Evolutionary conservation across 192 early-diverging fungal species (phyloP), one percentile per base, ranked within the genome.

Genomic region (Geranomyces variabilis): DNA sequence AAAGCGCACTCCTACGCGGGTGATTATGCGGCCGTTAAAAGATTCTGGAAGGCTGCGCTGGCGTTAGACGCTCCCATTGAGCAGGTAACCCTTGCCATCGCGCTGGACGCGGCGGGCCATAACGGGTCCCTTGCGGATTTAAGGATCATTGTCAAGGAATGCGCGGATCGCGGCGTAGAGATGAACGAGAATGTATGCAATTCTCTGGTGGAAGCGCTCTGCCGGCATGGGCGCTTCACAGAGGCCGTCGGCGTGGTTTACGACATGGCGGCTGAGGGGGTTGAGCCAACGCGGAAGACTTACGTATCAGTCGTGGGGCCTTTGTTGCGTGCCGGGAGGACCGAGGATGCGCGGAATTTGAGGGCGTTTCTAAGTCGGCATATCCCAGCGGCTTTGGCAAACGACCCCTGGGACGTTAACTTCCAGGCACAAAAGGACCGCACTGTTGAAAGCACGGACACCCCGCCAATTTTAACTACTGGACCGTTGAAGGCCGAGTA

Each of bases 141-240:
- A 8, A 7, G 15, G 7, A 28, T 24, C 6, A 14, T 55, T n/a
- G 51, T 28, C 6, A 55, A 28, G 14, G 4, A 28, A 28, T 55
- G 51, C 51, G 26, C 19, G 51, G 51, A 55, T 3, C 51, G 19
- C 21, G 51, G 51, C 21, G 19, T n/a, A 14, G 51, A 55, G 15
- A 55, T 55, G 51, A 28, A 55, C 19, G 51, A 55, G 26, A 55
- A 55, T 28, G 51, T 28, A 8, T 15, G 51, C 51, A 55, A 55
- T 15, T 55, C 51, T n/a, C 26, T 24, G 2, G 26, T 15, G 4
- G 51, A 55, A 28, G 51, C 51, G 19, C 51, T 55, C 15, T 55
- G 51, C 26, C 51, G 51, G 21, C 21, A 24, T 28, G 4, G 6
- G 26, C 21, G 26, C 51, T 55, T n/a, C 51, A 14, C 19, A 3